These are phyloP conservation scores for Prinsepia uniflora DNA, from an alignment of 306 rosid species.

Conservation along the genomic window DNA sequence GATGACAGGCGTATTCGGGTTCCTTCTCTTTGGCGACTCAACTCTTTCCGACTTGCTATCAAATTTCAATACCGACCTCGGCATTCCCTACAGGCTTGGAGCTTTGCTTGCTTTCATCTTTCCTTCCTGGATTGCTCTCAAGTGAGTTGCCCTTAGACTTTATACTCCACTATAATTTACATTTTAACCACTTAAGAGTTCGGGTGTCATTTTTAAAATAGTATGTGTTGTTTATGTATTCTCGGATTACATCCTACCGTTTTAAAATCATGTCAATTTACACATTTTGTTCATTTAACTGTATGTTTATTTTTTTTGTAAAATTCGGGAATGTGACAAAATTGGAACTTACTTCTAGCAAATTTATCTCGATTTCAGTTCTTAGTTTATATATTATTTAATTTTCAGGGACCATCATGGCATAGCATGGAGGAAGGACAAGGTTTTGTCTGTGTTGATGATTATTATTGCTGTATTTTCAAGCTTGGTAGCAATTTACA, in stretches of 20 bases:
- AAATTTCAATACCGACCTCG: conserved; percentile 34
- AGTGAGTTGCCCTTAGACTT: conserved; percentile 19
- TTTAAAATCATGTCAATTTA: no score
- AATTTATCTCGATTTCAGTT: no score
- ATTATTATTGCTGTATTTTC: conserved; percentile 25
- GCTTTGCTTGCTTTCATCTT: conserved; percentile 47
- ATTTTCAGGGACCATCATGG: conserved; percentile 27
- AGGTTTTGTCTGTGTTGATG: conserved; percentile 22
- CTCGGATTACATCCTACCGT: background rate
- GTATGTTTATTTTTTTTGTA: no score
- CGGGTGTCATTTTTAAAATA: no score
- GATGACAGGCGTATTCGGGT: conserved; percentile 39
- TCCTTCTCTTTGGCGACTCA: conserved; percentile 36
- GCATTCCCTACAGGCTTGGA: conserved; percentile 35
- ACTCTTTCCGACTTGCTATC: conserved; percentile 36
- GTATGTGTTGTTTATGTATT: no score
- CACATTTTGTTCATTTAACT: background rate
- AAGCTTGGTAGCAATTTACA: conserved; percentile 27
- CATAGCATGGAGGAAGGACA: conserved; percentile 31
- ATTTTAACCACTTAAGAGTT: no score
- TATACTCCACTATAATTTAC: background rate
- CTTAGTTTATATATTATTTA: background rate
- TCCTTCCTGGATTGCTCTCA: conserved; percentile 39
- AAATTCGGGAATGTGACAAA: no score
- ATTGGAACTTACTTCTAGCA: no score